A percentile compares a stretch with the other conserved stretches of the same genome.
phyloP scores from a whole-genome alignment of 2,329 filamentous ascomycete genomes.

The Botrytis aclada region DNA sequence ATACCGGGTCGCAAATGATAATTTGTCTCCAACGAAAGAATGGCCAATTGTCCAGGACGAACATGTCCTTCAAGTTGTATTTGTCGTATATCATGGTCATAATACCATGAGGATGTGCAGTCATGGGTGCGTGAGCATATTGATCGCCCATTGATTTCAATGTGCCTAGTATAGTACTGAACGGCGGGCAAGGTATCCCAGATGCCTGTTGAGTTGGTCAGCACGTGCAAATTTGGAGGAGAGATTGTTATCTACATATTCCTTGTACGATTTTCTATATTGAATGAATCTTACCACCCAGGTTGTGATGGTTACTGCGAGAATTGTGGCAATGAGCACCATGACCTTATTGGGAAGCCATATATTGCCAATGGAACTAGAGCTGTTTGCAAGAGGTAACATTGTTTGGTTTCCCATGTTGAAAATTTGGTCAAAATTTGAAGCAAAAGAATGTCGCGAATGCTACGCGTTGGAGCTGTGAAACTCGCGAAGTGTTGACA shows the following conservation, averaged over 20 bases:
- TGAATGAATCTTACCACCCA: neutral
- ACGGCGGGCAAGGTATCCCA: constrained; percentile 13
- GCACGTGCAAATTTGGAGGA: neutral
- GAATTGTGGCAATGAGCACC: neutral
- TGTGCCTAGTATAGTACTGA: constrained; percentile 12
- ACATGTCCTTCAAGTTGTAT: constrained; percentile 11
- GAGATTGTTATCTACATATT: neutral
- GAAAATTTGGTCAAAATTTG: neutral
- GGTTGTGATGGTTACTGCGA: neutral
- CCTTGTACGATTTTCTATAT: constrained; percentile 7
- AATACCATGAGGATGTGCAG: constrained; percentile 16
- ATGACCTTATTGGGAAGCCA: neutral
- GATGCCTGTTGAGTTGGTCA: constrained; percentile 1
- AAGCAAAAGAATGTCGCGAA: neutral
- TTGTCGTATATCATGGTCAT: constrained; percentile 19
- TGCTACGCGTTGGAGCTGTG: neutral
- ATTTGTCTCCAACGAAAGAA: constrained; percentile 17
- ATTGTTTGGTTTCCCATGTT: neutral
- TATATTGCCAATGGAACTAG: neutral
- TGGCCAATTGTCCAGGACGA: constrained; percentile 18
- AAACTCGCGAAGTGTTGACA: neutral
- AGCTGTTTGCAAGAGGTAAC: too few species aligned
- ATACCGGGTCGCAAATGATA: constrained; percentile 17
- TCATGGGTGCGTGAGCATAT: constrained; percentile 11
- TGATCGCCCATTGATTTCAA: constrained; percentile 8